Conservation (phyloP, 2,329 filamentous ascomycete genomes). For the Colletotrichum tropicale region DNA sequence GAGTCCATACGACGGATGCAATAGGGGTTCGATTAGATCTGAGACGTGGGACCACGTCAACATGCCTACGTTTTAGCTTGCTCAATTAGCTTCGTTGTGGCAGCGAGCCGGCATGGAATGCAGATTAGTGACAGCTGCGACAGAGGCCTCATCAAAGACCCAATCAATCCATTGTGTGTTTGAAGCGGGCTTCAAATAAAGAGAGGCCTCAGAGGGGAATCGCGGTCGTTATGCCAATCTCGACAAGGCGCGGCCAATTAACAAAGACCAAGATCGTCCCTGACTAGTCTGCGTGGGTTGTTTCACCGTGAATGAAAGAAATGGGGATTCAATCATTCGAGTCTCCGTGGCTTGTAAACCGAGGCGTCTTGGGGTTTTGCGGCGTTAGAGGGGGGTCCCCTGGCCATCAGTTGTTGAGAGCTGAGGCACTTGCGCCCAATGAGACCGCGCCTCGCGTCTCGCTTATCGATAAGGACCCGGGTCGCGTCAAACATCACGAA, state of each 20-base stretch:
- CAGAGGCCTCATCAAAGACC: not conserved
- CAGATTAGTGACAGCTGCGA: not conserved
- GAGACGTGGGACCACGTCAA: not conserved
- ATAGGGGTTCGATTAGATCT: conserved; percentile 14
- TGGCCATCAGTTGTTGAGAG: not conserved
- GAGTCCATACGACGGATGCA: not conserved
- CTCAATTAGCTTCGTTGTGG: not conserved
- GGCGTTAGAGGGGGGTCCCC: not conserved
- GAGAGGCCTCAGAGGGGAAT: not conserved
- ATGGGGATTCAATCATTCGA: conserved; percentile 1
- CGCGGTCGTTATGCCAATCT: not conserved
- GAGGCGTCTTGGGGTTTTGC: not conserved
- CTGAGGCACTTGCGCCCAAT: not conserved
- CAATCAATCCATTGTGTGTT: not conserved
- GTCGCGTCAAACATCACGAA: conserved; percentile 20
- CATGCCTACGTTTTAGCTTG: not conserved
- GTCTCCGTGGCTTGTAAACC: not conserved
- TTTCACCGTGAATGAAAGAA: conserved; percentile 17
- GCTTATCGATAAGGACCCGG: conserved; percentile 21
- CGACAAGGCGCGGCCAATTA: not conserved
- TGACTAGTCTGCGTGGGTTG: conserved; percentile 12
- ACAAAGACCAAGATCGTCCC: not conserved
- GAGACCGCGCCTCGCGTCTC: conserved; percentile 11
- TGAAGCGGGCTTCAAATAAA: not conserved
- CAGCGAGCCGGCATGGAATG: not conserved